phyloP scores from a whole-genome alignment of 106 monocot genomes.

The Dendrobium huoshanense region DNA sequence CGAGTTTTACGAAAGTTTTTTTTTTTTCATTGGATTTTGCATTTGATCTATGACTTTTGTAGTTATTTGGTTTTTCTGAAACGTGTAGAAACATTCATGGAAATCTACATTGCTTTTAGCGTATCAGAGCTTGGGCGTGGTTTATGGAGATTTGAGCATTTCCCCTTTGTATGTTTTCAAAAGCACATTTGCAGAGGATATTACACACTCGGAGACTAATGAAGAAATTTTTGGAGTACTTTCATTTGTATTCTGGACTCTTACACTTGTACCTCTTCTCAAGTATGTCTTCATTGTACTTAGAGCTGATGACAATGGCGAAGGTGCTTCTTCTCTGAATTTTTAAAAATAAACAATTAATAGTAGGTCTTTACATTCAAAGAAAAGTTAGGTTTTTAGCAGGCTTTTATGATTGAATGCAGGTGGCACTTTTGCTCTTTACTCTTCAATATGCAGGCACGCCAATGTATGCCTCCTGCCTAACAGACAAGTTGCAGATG shows the following conservation, averaged over 20 bases:
- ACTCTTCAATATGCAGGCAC: conserved; percentile 46
- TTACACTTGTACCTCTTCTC: conserved; percentile 38
- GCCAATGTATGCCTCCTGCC: conserved; percentile 48
- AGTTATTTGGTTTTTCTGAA: neutral
- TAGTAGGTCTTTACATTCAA: neutral
- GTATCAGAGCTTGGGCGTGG: conserved; percentile 42
- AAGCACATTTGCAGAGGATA: conserved; percentile 45
- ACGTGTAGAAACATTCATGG: conserved; percentile 36
- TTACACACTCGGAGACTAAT: conserved; percentile 30
- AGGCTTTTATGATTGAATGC: neutral
- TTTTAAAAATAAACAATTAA: neutral
- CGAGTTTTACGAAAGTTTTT: neutral
- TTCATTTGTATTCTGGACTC: conserved; percentile 47
- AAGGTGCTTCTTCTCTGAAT: conserved; percentile 13
- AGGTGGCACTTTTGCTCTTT: conserved; percentile 53
- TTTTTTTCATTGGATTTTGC: neutral
- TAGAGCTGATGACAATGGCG: conserved; percentile 46
- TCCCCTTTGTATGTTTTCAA: conserved; percentile 41
- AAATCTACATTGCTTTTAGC: conserved; percentile 30
- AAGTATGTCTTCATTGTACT: conserved; percentile 52
- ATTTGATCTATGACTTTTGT: neutral
- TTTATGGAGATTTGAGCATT: conserved; percentile 47
- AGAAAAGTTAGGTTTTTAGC: neutral
- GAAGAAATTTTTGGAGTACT: conserved; percentile 38
- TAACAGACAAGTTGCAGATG: conserved; percentile 43